Base-by-base conservation (phyloP, 805 yeast genomes). In the Sugiyamaella mastotermitis region DNA sequence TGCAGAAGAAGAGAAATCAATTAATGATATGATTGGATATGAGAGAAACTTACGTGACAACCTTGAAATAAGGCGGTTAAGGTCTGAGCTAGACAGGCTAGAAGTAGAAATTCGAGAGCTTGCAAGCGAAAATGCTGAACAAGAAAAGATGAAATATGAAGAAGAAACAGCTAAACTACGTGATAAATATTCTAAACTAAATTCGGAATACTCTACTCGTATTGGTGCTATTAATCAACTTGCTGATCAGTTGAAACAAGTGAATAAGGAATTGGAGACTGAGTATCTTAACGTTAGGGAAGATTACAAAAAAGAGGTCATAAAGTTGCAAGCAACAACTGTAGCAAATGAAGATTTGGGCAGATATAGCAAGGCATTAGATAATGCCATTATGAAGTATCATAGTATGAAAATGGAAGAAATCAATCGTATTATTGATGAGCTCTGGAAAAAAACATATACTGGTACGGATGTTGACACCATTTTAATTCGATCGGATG, bases 401-500 rank as follows among this genome's bases (percentile, higher is more conserved):
- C 99, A 92, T 58, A 74, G 84, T 41, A 62, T 81, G 43, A 92
- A 92, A 56, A 92, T 92, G 98, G 78, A 78, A 50, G 95, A 87
- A 50, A 86, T 90, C 50, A 92, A 92, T 61, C 68, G 82, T 43
- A 82, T 86, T 23, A 67, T 92, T 31, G 92, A 85, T 51, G 97
- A 88, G 52, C 62, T 92, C 29, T 92, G 99, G 99, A 83, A 85
- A 47, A 76, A 75, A 35, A 92, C 99, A 0, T 92, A 92, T 55
- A 81, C 82, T 47, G 98, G 98, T 1, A 82, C 96, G 2, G 99
- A 92, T 61, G 86, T 92, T 32, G 97, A 92, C 55, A 76, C 94
- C 0, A 87, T 92, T 34, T 75, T 82, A 51, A 85, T 92, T 46
- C 72, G 79, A 48, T 82, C 95, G 27, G 97, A 90, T 50, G 80